Conservation (phyloP, 441 rosid species). For the Adansonia madagascariensis region DNA sequence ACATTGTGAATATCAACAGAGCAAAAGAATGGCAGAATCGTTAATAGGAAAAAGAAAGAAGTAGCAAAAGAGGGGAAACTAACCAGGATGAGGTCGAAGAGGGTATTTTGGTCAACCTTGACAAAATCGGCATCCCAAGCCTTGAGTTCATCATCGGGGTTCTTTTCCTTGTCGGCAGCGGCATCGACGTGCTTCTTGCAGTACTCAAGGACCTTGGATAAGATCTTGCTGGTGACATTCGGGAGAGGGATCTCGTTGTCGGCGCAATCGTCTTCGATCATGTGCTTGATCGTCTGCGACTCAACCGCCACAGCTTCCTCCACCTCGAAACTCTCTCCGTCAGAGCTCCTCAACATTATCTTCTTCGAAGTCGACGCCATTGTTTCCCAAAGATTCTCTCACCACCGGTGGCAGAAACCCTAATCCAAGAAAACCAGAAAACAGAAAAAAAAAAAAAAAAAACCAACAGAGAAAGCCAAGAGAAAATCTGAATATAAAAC, state of each 20-base stretch:
- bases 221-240: constrained; percentile 18
- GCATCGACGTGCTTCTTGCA: constrained; percentile 39
- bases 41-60: too few relatives aligned
- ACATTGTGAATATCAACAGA: neutral
- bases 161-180: constrained; percentile 18
- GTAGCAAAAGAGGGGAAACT: constrained; percentile 5
- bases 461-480: neutral
- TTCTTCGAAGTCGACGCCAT: constrained; percentile 20
- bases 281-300: constrained; percentile 23
- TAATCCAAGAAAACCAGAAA: neutral
- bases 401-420: neutral
- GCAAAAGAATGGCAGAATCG: neutral
- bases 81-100: constrained; percentile 58
- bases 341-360: constrained; percentile 11
- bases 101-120: constrained; percentile 51
- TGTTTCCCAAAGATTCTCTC: neutral
- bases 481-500: neutral
- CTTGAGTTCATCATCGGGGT: constrained; percentile 38
- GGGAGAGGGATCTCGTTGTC: constrained; percentile 23
- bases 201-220: constrained; percentile 22
- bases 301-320: constrained; percentile 20
- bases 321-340: constrained; percentile 19
- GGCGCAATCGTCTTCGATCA: constrained; percentile 25
- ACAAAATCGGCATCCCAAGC: constrained; percentile 51
- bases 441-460: neutral